A percentile compares a stretch with the other conserved stretches of the same genome.
These are phyloP conservation scores for Coemansia sp. DNA, from an alignment of 192 early-diverging fungal species.

Conservation along the genomic window DNA sequence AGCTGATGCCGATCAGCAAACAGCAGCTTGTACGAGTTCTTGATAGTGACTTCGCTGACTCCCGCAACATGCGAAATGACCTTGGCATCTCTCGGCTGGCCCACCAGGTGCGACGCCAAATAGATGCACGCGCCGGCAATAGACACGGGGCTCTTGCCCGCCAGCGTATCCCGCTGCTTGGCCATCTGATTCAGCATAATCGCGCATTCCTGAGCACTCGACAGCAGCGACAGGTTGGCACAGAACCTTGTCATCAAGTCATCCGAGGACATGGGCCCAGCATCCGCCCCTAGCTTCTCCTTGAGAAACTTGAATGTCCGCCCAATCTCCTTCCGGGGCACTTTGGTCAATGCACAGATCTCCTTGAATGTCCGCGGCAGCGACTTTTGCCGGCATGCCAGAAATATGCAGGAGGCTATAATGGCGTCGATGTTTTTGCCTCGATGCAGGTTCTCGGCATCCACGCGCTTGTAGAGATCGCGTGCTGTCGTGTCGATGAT, in stretches of 20 bases:
- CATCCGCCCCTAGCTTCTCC: conserved; percentile 57
- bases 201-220: conserved; percentile 68
- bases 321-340: conserved; percentile 93
- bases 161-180: conserved; percentile 78
- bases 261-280: conserved; percentile 64
- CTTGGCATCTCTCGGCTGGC: conserved; percentile 62
- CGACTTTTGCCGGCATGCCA: conserved; percentile 82
- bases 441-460: conserved; percentile 75
- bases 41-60: conserved; percentile 92
- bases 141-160: conserved; percentile 87
- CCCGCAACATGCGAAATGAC: conserved; percentile 84
- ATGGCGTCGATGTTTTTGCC: conserved; percentile 81
- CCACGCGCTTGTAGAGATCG: conserved; percentile 81
- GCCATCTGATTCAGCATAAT: conserved; percentile 68
- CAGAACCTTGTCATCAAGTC: conserved; percentile 80
- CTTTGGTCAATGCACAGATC: conserved; percentile 82
- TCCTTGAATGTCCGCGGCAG: conserved; percentile 92
- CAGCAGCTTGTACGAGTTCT: conserved; percentile 75
- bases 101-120: conserved; percentile 73
- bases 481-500: conserved; percentile 77
- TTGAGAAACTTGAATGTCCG: conserved; percentile 62
- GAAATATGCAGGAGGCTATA: conserved; percentile 88
- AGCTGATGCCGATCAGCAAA: conserved; percentile 61
- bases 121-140: conserved; percentile 92
- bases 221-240: conserved; percentile 66